Evolutionary conservation across 2,329 filamentous ascomycete genomes (phyloP), one percentile per base, ranked within the genome.

Genomic region (Epichloe gansuensis): DNA sequence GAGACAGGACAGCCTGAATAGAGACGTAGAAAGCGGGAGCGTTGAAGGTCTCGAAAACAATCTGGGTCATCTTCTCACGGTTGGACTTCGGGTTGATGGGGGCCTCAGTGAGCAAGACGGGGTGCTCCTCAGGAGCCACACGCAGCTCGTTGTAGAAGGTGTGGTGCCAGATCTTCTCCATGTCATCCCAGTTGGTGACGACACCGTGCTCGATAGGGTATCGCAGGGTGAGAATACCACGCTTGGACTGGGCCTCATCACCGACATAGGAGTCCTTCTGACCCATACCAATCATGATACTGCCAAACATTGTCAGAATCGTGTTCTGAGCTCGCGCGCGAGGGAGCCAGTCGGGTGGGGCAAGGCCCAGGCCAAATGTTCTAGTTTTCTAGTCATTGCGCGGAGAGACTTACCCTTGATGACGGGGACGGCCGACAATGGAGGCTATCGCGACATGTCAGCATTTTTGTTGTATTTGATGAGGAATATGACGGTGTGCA

Each of bases 111-210:
- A 98, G 83, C 71, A 98, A 84, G 72, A 97, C 90, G 67, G 93
- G 93, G 84, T 98, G 93, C 86, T 98, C 93, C 83, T 98, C 93
- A 66, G 93, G 93, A 67, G 93, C 93, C 61, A 98, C 93, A 91
- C 93, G 91, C 71, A 98, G 83, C 82, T 98, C 93, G 80, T 98
- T 98, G 88, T 97, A 98, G 84, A 98, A 98, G 71, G 93, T 97
- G 88, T 98, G 93, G 77, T 98, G 93, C 93, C 93, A 98, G 68
- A 98, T 97, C 86, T 97, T 97, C 82, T 97, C 93, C 93, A 97
- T 97, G 76, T 97, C 93, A 74, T 98, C 93, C 93, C 93, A 98
- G 88, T 97, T 97, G 79, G 93, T 98, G 72, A 98, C 93, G 68
- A 98, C 93, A 93, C 93, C 93, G 85, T 98, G 93, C 84, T 98